Conservation (phyloP, 2,329 filamentous ascomycete species). For the Alternaria tenuissima region DNA sequence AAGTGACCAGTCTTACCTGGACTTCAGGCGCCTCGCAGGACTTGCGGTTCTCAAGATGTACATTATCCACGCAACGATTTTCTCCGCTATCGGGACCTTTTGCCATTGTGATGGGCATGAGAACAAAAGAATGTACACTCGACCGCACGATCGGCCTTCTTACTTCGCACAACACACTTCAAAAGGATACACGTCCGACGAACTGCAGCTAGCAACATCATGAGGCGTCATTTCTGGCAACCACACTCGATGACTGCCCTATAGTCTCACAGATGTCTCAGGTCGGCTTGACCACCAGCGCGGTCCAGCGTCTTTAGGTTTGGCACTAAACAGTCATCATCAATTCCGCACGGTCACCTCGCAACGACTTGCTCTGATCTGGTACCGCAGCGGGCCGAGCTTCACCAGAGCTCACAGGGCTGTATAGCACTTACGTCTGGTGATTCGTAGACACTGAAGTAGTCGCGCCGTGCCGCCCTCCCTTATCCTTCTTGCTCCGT, state of each 20-base stretch:
- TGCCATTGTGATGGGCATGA: not conserved
- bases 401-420: conserved; percentile 31
- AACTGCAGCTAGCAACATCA: conserved; percentile 4
- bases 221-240: conserved; percentile 2
- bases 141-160: conserved; percentile 7
- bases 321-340: conserved; percentile 15
- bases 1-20: not conserved
- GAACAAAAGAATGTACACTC: not conserved
- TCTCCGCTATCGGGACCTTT: not conserved
- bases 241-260: not conserved
- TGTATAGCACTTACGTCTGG: conserved; percentile 13
- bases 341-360: conserved; percentile 15
- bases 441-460: conserved; percentile 37
- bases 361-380: conserved; percentile 18
- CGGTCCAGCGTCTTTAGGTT: conserved; percentile 4
- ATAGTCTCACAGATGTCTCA: conserved; percentile 10
- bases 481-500: conserved; percentile 17
- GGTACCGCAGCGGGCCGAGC: conserved; percentile 31
- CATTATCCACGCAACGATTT: not conserved
- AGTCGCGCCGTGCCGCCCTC: conserved; percentile 44
- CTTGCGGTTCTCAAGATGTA: not conserved
- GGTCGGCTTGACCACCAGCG: conserved; percentile 11
- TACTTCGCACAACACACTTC: conserved; percentile 20
- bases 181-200: conserved; percentile 21
- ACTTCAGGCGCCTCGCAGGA: not conserved